A percentile compares a stretch with the other conserved stretches of the same genome.
Conservation (phyloP, 225 moss, liverwort and hornwort genomes). For the Bryum argenteum region DNA sequence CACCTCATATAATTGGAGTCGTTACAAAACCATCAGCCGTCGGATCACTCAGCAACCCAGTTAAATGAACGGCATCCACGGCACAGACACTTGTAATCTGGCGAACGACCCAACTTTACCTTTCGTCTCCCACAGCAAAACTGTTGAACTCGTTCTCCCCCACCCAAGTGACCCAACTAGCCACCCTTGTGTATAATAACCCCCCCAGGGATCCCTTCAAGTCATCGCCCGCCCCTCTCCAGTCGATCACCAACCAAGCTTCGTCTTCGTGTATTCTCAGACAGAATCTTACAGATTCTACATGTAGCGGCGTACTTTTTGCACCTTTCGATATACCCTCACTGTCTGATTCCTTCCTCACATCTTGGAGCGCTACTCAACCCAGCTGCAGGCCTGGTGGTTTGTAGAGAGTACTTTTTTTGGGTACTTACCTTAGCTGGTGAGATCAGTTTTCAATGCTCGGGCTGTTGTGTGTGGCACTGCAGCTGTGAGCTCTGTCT, state of each 20-base stretch:
- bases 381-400: not conserved
- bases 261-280: not conserved
- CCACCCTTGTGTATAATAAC: conserved; percentile 32
- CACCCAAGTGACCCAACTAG: not conserved
- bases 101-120: conserved; percentile 10
- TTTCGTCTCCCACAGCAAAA: not conserved
- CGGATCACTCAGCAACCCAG: not conserved
- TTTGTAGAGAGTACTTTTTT: not conserved
- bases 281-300: conserved; percentile 37
- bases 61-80: not conserved
- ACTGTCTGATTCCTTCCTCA: not conserved
- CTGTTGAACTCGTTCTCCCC: not conserved
- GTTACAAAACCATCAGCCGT: conserved; percentile 3
- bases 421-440: not conserved
- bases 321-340: conserved; percentile 24
- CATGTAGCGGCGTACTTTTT: not conserved
- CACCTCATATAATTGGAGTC: not conserved
- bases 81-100: not conserved
- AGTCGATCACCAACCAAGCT: conserved; percentile 17
- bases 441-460: conserved; percentile 28
- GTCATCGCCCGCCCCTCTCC: conserved; percentile 19
- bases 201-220: not conserved
- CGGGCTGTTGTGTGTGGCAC: conserved; percentile 38
- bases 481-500: conserved; percentile 36
- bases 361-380: not conserved